These are phyloP conservation scores for Lathyrus aphaca DNA, from an alignment of 306 rosid species.

Conservation along the genomic window DNA sequence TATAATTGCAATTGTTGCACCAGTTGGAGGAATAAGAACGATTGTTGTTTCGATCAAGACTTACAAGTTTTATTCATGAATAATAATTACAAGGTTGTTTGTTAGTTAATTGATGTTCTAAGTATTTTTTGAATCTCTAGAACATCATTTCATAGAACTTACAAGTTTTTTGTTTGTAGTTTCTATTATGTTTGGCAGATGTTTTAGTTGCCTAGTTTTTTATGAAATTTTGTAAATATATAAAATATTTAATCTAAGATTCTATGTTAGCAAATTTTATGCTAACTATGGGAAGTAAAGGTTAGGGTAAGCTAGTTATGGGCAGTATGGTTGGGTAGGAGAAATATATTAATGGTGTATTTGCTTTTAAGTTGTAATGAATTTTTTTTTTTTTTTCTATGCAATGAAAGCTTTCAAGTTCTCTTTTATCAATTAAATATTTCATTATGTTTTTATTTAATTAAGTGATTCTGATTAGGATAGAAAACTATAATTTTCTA, in stretches of 20 bases:
- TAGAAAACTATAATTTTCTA: too few relatives aligned
- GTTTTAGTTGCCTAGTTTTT: constrained; percentile 13
- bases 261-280: neutral
- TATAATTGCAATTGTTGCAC: constrained; percentile 49
- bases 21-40: constrained; percentile 65
- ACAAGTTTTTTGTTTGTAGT: constrained; percentile 10
- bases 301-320: neutral
- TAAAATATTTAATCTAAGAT: neutral
- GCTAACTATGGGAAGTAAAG: neutral
- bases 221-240: neutral
- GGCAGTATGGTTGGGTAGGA: neutral
- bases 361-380: neutral
- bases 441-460: too few relatives aligned
- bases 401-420: too few relatives aligned
- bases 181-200: constrained; percentile 18
- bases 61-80: constrained; percentile 54
- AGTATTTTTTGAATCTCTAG: neutral
- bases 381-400: neutral
- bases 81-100: neutral
- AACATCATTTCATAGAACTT: constrained; percentile 6
- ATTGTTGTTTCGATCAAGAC: constrained; percentile 50
- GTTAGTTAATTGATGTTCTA: neutral
- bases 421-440: too few relatives aligned
- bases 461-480: too few relatives aligned
- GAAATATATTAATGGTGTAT: neutral